These are phyloP conservation scores for Yamagishiella unicocca DNA, from an alignment of 139 green algal genomes.

Conservation along the genomic window DNA sequence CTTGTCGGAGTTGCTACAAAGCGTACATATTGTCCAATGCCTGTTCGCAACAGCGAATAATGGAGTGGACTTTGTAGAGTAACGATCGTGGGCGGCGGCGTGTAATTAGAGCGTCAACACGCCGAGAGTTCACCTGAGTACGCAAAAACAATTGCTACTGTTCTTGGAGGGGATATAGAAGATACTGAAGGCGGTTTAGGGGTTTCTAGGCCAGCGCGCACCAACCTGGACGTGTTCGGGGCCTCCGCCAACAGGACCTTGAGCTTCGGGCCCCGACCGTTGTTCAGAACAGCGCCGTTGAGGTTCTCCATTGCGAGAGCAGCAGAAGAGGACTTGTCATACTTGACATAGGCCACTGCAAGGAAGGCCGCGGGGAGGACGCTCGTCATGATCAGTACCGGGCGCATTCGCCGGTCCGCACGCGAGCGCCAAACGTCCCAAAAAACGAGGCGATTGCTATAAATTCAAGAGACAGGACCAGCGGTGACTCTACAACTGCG, in stretches of 20 bases:
- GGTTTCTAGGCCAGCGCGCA: background rate
- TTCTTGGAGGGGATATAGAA: too few species aligned
- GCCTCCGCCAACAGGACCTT: slow-evolving; percentile 93
- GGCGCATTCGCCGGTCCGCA: background rate
- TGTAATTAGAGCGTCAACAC: background rate
- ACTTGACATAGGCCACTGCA: slow-evolving; percentile 94
- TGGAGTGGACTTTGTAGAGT: too few species aligned
- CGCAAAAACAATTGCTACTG: too few species aligned
- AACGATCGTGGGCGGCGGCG: background rate
- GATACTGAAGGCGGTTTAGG: too few species aligned
- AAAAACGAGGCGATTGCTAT: background rate
- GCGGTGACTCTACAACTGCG: background rate
- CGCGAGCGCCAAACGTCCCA: background rate
- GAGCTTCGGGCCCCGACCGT: slow-evolving; percentile 87
- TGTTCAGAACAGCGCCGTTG: slow-evolving; percentile 88
- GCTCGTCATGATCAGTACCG: slow-evolving; percentile 52
- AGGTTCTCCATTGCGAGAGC: slow-evolving; percentile 88
- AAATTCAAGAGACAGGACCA: background rate
- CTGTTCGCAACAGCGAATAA: too few species aligned
- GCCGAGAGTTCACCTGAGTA: too few species aligned
- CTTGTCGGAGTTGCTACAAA: too few species aligned
- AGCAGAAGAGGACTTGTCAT: slow-evolving; percentile 82
- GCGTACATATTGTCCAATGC: too few species aligned
- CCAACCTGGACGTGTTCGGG: slow-evolving; percentile 57
- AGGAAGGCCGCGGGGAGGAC: slow-evolving; percentile 13